phyloP scores from a whole-genome alignment of 2,329 filamentous ascomycete species.

The Juglanconis sp. region DNA sequence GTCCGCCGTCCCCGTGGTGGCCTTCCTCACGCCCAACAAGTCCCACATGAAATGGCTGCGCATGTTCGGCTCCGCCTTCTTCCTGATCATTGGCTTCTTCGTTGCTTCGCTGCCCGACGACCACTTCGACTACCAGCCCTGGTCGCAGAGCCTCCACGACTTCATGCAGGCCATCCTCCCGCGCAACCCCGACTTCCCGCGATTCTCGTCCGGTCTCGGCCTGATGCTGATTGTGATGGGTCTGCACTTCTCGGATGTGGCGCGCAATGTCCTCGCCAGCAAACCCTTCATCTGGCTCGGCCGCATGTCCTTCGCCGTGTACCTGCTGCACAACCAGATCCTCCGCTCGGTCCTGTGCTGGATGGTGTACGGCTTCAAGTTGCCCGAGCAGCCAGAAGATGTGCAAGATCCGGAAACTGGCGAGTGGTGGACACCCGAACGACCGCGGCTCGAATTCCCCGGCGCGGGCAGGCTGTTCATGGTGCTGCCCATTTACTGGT shows the following conservation, averaged over 20 bases:
- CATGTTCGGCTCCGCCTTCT: slow-evolving; percentile 13
- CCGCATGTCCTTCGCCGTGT: slow-evolving; percentile 18
- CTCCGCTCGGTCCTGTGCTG: slow-evolving; percentile 19
- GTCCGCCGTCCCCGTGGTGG: slow-evolving; percentile 11
- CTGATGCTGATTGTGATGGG: slow-evolving; percentile 17
- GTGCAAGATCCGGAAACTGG: slow-evolving; percentile 14
- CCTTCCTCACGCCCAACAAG: slow-evolving; percentile 14
- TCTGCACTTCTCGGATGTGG: slow-evolving; percentile 17
- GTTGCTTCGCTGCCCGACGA: slow-evolving; percentile 17
- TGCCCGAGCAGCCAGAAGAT: slow-evolving; percentile 16
- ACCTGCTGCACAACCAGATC: slow-evolving; percentile 20
- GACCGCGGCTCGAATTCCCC: slow-evolving; percentile 13
- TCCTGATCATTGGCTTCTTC: slow-evolving; percentile 16
- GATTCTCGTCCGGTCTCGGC: slow-evolving; percentile 18
- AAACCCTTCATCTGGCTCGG: slow-evolving; percentile 18
- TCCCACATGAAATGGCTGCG: slow-evolving; percentile 15
- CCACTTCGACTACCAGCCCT: slow-evolving; percentile 17
- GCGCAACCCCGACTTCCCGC: slow-evolving; percentile 16
- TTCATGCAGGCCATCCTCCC: slow-evolving; percentile 16
- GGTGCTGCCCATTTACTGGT: slow-evolving; percentile 16
- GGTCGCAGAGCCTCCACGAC: slow-evolving; percentile 15
- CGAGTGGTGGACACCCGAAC: slow-evolving; percentile 13
- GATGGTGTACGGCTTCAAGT: slow-evolving; percentile 17
- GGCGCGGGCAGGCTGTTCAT: slow-evolving; percentile 13
- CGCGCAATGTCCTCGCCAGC: slow-evolving; percentile 14